These are phyloP conservation scores for Mycena sp. DNA, from an alignment of 1,284 basidiomycete genomes.

Conservation along the genomic window DNA sequence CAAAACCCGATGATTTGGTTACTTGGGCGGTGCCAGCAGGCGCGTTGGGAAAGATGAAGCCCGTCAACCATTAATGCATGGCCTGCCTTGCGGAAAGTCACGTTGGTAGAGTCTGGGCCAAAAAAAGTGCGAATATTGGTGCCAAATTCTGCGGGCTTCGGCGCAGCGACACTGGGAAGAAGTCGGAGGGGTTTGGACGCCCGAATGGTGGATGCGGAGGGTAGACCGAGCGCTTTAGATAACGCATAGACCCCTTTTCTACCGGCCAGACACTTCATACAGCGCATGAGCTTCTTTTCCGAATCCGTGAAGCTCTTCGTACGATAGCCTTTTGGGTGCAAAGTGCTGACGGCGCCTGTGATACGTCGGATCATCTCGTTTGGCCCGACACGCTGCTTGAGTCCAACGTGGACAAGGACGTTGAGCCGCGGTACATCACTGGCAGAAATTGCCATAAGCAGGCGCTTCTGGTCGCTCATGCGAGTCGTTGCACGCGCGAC, in stretches of 20 bases:
- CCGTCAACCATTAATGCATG: background rate
- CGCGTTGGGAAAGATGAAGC: background rate
- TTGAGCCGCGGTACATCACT: background rate
- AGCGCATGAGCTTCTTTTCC: background rate
- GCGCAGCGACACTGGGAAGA: background rate
- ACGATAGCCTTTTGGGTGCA: background rate
- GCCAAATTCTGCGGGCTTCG: background rate
- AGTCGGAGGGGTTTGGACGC: background rate
- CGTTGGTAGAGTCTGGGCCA: background rate
- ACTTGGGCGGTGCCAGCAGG: background rate
- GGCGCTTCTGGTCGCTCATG: slow-evolving; percentile 1
- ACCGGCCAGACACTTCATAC: background rate
- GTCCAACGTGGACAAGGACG: background rate
- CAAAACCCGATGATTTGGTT: background rate
- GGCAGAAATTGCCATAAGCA: background rate
- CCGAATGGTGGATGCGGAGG: background rate
- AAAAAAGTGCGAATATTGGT: background rate
- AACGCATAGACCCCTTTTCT: background rate
- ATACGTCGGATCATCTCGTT: background rate
- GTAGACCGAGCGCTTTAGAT: background rate
- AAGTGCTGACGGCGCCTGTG: background rate
- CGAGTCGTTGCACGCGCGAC: background rate
- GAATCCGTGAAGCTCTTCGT: background rate
- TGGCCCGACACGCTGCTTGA: background rate
- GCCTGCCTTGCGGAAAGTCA: background rate